phyloP scores from a whole-genome alignment of 2,329 filamentous ascomycete genomes.

The Fusarium sp. region DNA sequence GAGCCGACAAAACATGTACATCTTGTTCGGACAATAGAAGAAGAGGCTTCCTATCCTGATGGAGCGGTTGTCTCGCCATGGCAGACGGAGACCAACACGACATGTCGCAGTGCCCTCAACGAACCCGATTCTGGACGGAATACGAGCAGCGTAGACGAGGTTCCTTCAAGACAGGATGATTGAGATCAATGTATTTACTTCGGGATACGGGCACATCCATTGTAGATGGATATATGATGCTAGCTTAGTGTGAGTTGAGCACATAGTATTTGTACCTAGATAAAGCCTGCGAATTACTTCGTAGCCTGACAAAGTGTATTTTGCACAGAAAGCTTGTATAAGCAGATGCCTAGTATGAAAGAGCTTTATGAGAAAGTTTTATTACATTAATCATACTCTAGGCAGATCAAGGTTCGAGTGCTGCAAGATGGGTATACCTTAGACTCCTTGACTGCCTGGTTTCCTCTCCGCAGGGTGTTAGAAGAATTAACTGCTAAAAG shows the following conservation, averaged over 20 bases:
- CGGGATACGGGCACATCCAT: background rate
- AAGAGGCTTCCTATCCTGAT: constrained; percentile 25
- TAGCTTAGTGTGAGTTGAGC: background rate
- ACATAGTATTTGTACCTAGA: background rate
- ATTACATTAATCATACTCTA: background rate
- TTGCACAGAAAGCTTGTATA: background rate
- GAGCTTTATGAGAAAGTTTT: background rate
- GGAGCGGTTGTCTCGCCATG: background rate
- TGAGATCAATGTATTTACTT: background rate
- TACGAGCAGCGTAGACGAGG: background rate
- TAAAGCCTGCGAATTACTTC: background rate
- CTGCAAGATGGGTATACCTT: background rate
- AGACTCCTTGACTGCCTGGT: background rate
- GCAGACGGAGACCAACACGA: background rate
- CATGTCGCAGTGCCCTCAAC: background rate
- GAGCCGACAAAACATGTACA: constrained; percentile 26
- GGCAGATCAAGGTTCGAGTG: background rate
- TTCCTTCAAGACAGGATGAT: background rate
- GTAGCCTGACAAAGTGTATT: background rate
- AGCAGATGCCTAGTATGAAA: background rate
- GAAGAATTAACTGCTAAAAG: too few relatives aligned
- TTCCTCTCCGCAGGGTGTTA: background rate
- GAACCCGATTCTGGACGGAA: too few relatives aligned
- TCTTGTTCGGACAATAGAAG: constrained; percentile 14
- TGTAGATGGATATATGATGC: background rate